These are phyloP conservation scores for Trametes versicolor DNA, from an alignment of 1,284 basidiomycete species.

Conservation along the genomic window DNA sequence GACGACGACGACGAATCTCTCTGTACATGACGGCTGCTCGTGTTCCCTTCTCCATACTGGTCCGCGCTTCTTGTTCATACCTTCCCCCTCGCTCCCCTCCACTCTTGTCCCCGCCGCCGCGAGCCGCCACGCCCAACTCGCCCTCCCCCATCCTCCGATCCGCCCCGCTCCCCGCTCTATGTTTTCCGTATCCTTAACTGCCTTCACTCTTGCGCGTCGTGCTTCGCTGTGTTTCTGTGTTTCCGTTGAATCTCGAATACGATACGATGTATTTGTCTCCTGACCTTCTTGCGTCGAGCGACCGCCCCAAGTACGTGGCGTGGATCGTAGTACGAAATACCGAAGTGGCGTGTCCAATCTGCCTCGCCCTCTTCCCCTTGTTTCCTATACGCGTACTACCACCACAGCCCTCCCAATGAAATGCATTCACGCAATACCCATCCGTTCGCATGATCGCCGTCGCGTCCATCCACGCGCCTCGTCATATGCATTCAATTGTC, in stretches of 20 bases:
- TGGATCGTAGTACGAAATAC: slow-evolving; percentile 17
- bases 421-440: slow-evolving; percentile 4
- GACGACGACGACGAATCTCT: slow-evolving; percentile 12
- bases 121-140: background rate
- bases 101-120: background rate
- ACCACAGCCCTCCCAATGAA: slow-evolving; percentile 1
- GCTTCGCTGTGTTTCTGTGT: slow-evolving; percentile 10
- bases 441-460: background rate
- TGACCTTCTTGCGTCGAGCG: slow-evolving; percentile 18
- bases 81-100: background rate
- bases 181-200: slow-evolving; percentile 34
- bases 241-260: slow-evolving; percentile 15
- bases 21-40: slow-evolving; percentile 24
- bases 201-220: slow-evolving; percentile 23
- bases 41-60: background rate
- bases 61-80: slow-evolving; percentile 28
- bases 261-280: slow-evolving; percentile 29
- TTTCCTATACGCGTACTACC: slow-evolving; percentile 4
- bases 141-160: background rate
- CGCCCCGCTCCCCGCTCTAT: slow-evolving; percentile 9
- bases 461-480: too few relatives aligned
- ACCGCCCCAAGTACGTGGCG: slow-evolving; percentile 5
- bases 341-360: slow-evolving; percentile 11
- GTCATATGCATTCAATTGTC: background rate
- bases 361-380: background rate